These are phyloP conservation scores for Balamuthia mandrillaris DNA, from an alignment of 208 protist genomes.

Conservation along the genomic window DNA sequence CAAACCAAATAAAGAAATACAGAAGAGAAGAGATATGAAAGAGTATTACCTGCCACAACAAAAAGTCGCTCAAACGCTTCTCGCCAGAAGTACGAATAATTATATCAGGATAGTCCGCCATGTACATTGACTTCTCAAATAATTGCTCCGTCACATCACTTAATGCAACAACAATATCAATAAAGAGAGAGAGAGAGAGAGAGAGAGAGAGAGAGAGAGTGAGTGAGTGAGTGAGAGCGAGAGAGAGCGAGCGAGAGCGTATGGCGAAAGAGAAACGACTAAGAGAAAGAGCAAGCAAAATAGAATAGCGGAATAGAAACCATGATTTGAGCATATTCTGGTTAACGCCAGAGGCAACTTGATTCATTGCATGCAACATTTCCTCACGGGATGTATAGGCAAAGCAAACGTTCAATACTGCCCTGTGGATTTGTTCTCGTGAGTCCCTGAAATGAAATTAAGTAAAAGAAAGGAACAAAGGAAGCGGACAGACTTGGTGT, in stretches of 20 bases:
- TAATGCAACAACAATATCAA: not conserved
- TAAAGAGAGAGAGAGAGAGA: not conserved
- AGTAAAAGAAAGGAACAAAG: not conserved
- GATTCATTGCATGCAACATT: slow-evolving; percentile 54
- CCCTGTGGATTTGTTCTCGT: not conserved
- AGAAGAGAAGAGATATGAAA: not conserved
- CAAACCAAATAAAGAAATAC: not conserved
- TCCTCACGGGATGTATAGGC: slow-evolving; percentile 73
- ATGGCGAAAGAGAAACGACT: too few species aligned
- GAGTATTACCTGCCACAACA: slow-evolving; percentile 68
- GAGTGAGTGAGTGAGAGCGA: not conserved
- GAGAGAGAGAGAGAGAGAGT: not conserved
- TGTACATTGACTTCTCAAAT: slow-evolving; percentile 62
- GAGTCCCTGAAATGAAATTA: not conserved
- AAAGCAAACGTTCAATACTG: slow-evolving; percentile 74
- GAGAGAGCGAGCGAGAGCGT: too few species aligned
- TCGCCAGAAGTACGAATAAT: slow-evolving; percentile 79
- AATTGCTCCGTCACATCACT: slow-evolving; percentile 33
- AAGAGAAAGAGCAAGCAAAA: too few species aligned
- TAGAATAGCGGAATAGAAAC: slow-evolving; percentile 8
- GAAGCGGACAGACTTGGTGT: not conserved
- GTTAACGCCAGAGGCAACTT: slow-evolving; percentile 19
- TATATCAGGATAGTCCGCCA: slow-evolving; percentile 53
- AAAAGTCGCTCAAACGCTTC: slow-evolving; percentile 72
- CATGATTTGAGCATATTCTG: slow-evolving; percentile 23